Conservation (phyloP, 2,329 filamentous ascomycete genomes). For the Colletotrichum somersetense region DNA sequence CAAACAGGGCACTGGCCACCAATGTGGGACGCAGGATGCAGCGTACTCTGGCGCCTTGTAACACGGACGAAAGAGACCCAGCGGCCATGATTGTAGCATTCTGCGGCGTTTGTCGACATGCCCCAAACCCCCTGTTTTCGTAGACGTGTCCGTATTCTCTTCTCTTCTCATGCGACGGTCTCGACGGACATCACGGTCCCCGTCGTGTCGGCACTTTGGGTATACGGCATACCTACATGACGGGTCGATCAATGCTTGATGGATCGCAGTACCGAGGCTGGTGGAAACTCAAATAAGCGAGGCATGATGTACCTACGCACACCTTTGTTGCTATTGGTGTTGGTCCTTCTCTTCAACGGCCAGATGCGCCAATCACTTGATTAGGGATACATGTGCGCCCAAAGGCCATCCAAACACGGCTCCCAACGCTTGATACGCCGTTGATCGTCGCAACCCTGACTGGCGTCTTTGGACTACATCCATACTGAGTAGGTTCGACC, state of each 20-base stretch:
- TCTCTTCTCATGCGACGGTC: neutral
- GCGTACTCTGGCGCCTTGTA: neutral
- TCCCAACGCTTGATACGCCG: neutral
- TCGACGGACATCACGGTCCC: neutral
- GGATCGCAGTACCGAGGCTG: neutral
- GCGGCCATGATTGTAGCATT: neutral
- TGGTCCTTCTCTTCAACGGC: neutral
- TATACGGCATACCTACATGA: neutral
- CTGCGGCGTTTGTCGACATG: neutral
- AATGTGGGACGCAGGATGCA: slow-evolving; percentile 3
- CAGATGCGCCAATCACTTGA: neutral
- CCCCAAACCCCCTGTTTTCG: neutral
- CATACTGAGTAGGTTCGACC: neutral
- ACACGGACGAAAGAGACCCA: neutral
- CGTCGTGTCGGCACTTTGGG: neutral
- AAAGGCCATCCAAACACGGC: slow-evolving; percentile 5
- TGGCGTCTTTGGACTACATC: neutral
- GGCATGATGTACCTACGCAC: neutral
- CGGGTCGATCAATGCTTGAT: neutral
- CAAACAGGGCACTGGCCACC: slow-evolving; percentile 15
- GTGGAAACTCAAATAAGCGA: neutral
- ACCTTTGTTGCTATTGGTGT: neutral
- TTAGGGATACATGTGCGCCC: slow-evolving; percentile 9
- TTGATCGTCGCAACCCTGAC: neutral
- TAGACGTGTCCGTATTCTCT: neutral